Base-by-base conservation (phyloP, 768 basidiomycete genomes). In the Wakefieldia striispora region DNA sequence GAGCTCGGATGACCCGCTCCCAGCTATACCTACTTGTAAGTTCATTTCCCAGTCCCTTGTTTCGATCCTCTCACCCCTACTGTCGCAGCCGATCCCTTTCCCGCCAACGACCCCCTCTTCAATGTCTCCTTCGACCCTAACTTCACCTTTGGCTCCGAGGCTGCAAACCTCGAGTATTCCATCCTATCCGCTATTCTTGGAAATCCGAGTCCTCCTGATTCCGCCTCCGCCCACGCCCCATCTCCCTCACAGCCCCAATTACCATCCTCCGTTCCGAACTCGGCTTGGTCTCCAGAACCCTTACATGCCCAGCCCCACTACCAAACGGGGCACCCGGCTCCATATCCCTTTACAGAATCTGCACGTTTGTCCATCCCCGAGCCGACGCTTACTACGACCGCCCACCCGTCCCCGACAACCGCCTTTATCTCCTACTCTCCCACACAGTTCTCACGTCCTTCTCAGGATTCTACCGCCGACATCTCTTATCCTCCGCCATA, bases 131-230 rank as follows among this genome's bases (percentile, higher is more conserved):
- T 86, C 62, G 81, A 86, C 64, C 74, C 85, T 43, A 73, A 73
- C 59, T 78, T 70, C 66, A 60, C 81, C 12, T 93, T 94, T 68
- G 88, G 86, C 43, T 92, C 91, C 39, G 90, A 94, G 66, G 91
- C 90, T 9, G 93, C 92, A 20, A 94, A 94, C 65, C 75, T 92
- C 53, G 95, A 98, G 65, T 98, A 97, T 69, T 91, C 91, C 41
- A 95, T 97, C 57, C 81, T 98, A 6, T 91, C 90, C 40, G 83
- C 88, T 20, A 95, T 98, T 63, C 78, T 98, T 43, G 92, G 90
- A 34, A 88, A 83, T 57, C 79, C 84, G 29, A 85, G 83, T 63
- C 81, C 70, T 4, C 66, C 70, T 8, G 69, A 70, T 34, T 67
- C 66, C 2, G 64, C 62, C 0, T 60, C 65, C 3, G 48, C 40